Evolutionary conservation across 2,329 filamentous ascomycete species (phyloP).

Genomic region (Exophiala spinifera): DNA sequence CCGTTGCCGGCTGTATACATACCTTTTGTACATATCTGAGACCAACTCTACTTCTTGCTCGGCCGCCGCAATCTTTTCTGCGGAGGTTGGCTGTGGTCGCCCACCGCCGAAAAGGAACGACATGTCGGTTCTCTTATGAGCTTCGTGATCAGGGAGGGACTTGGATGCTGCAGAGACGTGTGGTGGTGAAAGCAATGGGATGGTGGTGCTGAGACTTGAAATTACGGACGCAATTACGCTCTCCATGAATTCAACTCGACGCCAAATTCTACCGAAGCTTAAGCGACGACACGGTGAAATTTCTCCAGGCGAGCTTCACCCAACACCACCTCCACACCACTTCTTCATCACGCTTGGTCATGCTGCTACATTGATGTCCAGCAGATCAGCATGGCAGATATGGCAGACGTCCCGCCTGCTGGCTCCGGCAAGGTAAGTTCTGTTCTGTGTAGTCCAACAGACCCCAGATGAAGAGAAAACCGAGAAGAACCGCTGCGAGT

Average conservation of each 20-base stretch:
- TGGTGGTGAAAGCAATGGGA: slow-evolving; percentile 1
- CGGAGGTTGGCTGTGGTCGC: slow-evolving; percentile 81
- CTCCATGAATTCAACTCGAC: background rate
- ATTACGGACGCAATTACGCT: too few species aligned
- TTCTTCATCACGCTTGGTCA: slow-evolving; percentile 9
- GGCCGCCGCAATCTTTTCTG: slow-evolving; percentile 94
- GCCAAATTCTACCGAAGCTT: slow-evolving; percentile 31
- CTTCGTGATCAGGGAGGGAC: background rate
- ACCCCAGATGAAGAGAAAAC: slow-evolving; percentile 43
- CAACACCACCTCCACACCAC: background rate
- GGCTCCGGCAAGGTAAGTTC: slow-evolving; percentile 35
- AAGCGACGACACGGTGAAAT: slow-evolving; percentile 16
- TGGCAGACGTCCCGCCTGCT: slow-evolving; percentile 29
- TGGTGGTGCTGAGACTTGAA: too few species aligned
- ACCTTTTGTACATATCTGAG: slow-evolving; percentile 98
- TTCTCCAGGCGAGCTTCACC: slow-evolving; percentile 10
- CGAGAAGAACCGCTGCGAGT: slow-evolving; percentile 67
- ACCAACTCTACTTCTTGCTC: slow-evolving; percentile 95
- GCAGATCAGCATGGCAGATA: slow-evolving; percentile 38
- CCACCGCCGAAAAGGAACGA: slow-evolving; percentile 69
- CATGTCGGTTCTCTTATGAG: slow-evolving; percentile 50
- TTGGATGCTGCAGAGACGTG: background rate
- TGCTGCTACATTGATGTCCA: slow-evolving; percentile 37
- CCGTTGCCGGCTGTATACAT: slow-evolving; percentile 31
- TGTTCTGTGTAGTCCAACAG: background rate